phyloP scores from a whole-genome alignment of 2,329 filamentous ascomycete species.

The Fusarium goolgardi region DNA sequence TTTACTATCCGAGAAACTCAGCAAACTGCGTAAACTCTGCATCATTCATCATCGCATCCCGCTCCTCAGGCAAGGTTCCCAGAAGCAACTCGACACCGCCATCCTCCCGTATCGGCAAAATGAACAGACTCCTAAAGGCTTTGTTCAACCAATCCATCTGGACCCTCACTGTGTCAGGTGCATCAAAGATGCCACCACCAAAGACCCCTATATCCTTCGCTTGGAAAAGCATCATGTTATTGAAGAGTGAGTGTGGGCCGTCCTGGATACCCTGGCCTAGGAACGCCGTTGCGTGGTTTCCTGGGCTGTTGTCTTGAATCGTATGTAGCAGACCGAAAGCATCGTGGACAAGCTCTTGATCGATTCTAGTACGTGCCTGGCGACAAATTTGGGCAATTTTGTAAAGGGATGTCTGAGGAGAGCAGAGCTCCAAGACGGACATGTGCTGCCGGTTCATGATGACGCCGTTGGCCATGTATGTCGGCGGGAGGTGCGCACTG shows the following conservation, averaged over 20 bases:
- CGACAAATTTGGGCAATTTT: not conserved
- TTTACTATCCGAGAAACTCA: not conserved
- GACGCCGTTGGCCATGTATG: not conserved
- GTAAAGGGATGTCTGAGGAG: not conserved
- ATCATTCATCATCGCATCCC: not conserved
- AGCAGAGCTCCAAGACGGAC: not conserved
- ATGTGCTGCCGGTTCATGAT: not conserved
- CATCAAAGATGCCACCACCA: not conserved
- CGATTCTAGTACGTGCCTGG: not conserved
- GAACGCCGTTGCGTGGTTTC: not conserved
- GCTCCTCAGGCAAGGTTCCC: not conserved
- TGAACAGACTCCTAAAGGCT: not conserved
- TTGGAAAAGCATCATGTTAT: not conserved
- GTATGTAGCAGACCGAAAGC: not conserved
- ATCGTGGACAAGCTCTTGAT: not conserved
- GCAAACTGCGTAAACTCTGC: not conserved
- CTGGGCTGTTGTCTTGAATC: not conserved
- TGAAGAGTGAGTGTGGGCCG: not conserved
- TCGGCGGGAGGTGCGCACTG: not conserved
- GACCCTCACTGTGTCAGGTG: not conserved
- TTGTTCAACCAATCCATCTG: not conserved
- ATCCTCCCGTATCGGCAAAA: not conserved
- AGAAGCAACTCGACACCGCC: not conserved
- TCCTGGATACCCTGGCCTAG: not conserved
- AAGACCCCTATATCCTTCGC: not conserved